phyloP scores from a whole-genome alignment of 768 basidiomycete genomes.

The Tricholoma bakamatsutake region DNA sequence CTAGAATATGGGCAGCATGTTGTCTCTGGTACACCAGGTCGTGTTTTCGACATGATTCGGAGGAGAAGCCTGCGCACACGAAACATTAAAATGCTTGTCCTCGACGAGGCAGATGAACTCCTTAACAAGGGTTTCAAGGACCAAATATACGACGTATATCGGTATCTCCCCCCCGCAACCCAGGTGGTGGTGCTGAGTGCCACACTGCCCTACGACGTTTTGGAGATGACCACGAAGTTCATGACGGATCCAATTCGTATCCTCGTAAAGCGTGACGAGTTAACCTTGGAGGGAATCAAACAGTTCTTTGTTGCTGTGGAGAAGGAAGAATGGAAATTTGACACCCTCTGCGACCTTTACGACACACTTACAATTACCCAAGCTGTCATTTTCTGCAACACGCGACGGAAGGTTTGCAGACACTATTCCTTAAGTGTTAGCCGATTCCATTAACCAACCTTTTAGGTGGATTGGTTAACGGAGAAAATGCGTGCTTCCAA shows the following conservation, averaged over 20 bases:
- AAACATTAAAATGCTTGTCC: slow-evolving; percentile 96
- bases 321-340: slow-evolving; percentile 99
- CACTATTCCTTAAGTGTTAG: neutral
- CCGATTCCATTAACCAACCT: slow-evolving; percentile 5
- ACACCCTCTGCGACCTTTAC: slow-evolving; percentile 94
- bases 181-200: slow-evolving; percentile 97
- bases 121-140: slow-evolving; percentile 99
- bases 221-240: slow-evolving; percentile 99
- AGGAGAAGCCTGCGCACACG: slow-evolving; percentile 88
- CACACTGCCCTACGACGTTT: slow-evolving; percentile 91
- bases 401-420: slow-evolving; percentile 79
- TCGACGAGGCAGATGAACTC: slow-evolving; percentile 94
- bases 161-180: slow-evolving; percentile 93
- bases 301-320: slow-evolving; percentile 98
- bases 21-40: slow-evolving; percentile 94
- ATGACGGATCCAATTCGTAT: slow-evolving; percentile 99
- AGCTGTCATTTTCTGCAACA: slow-evolving; percentile 99
- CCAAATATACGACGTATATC: slow-evolving; percentile 98
- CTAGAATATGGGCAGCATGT: slow-evolving; percentile 97
- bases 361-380: slow-evolving; percentile 98
- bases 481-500: slow-evolving; percentile 99
- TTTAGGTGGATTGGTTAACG: slow-evolving; percentile 93
- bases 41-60: slow-evolving; percentile 99
- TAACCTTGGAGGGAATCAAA: slow-evolving; percentile 94
- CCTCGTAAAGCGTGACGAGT: slow-evolving; percentile 97